Base-by-base conservation (phyloP, 2,329 filamentous ascomycete species). In the Fusarium piperis region DNA sequence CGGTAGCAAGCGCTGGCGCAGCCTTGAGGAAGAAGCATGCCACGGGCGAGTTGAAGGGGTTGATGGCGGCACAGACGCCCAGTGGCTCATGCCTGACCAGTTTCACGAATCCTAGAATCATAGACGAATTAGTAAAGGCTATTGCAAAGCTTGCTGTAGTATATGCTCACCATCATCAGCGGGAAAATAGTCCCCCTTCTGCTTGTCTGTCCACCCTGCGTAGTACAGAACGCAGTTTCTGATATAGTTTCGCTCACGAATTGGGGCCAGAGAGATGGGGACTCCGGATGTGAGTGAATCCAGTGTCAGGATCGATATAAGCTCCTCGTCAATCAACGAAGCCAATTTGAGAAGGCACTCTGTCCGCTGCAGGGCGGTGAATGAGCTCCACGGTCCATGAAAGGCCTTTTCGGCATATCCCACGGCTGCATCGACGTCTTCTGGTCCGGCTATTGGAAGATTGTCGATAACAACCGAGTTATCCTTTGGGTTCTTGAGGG, bases 1-100 rank as follows among this genome's bases (percentile, higher is more conserved):
- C 87, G 0, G 88, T 87, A 23, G 89, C 71, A 7, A 91, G 76
- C 2, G 86, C 86, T 0, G 88, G 85, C 13, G 65, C 65, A 20
- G 35, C 48, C 30, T 71, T 91, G 26, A 67, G 30, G 6, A 64
- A 67, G 23, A 67, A 64, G 20, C 33, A 46, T 33, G 65, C 65
- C 39, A 67, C n/a, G n/a, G 65, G 65, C n/a, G 65, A 61, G 23
- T 67, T 67, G 32, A 67, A 68, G 6, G 65, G 65, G 32, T 68
- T 68, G 38, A 68, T 53, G 16, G 65, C 62, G 18, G 62, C 65
- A 44, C 65, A 68, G 10, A 68, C 65, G 51, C 65, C 65, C 9
- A 68, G 53, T 16, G 65, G 65, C 26, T 68, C 62, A 32, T 68
- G 65, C 15, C 53, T 52, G 32, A 68, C 65, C 30, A 68, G 5